Evolutionary conservation across 495 filamentous ascomycete species (phyloP), one percentile per base, ranked within the genome.

Genomic region (Pyrenula aspistea): DNA sequence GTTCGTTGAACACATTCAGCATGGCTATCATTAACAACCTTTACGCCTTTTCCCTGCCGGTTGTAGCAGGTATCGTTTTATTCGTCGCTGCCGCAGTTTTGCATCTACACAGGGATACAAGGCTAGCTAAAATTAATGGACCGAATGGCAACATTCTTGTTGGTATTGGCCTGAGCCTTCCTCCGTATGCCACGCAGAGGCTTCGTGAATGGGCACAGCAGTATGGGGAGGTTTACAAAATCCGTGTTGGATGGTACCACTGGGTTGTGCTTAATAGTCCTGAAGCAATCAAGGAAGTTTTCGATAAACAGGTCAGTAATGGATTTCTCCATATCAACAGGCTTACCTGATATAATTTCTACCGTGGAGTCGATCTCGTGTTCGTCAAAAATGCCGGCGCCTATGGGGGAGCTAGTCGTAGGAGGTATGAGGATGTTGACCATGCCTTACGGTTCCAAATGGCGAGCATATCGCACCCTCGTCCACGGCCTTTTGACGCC

Each of bases 231-330:
- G n/a, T n/a, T n/a, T n/a, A n/a, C n/a, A n/a, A n/a, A n/a, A n/a
- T n/a, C n/a, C 67, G 65, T 8, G 57, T 75, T 1, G 73, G 73
- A 12, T 70, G 70, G 66, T 63, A 72, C 23, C 57, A 72, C 54
- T 75, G 70, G 69, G 63, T 72, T 0, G 55, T 70, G 12, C 58
- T 76, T 31, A 73, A 72, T 56, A 67, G 51, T 24, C 73, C 71
- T 0, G 63, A 65, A 53, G 71, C 71, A 1, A 60, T 75, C 0
- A 59, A 58, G 10, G 73, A 75, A 4, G 66, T 77, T n/a, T 51
- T 77, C 2, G 69, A 73, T 15, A 71, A 67, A 55, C 68, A 76
- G 56, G 54, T 63, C 10, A n/a, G n/a, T n/a, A n/a, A n/a, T n/a
- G n/a, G n/a, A n/a, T n/a, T n/a, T n/a, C n/a, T n/a, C n/a, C n/a